Conservation (phyloP, 2,329 filamentous ascomycete species). For the Sarocladium kiliense region DNA sequence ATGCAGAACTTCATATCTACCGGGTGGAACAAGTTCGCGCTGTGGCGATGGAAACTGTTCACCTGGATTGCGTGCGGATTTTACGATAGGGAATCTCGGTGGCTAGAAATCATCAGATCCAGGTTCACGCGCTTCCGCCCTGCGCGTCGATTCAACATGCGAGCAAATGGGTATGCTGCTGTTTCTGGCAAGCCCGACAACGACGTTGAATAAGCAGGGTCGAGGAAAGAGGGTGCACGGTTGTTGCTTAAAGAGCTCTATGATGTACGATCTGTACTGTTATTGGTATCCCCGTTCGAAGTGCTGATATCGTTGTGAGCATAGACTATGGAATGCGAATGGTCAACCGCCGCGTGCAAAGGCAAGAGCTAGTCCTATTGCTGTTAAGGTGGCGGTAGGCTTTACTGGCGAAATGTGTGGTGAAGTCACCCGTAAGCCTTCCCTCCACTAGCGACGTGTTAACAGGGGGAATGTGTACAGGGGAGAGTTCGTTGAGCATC, state of each 20-base stretch:
- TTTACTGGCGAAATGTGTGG: too few relatives aligned
- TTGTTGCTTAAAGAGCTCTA: not conserved
- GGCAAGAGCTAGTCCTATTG: too few relatives aligned
- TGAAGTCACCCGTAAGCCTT: too few relatives aligned
- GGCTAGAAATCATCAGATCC: slow-evolving; percentile 11
- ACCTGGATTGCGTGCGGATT: slow-evolving; percentile 13
- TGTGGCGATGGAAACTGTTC: slow-evolving; percentile 14
- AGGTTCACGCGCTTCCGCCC: slow-evolving; percentile 13
- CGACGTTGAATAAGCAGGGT: slow-evolving; percentile 5
- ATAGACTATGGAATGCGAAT: too few relatives aligned
- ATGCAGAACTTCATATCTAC: slow-evolving; percentile 15
- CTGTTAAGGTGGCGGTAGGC: too few relatives aligned
- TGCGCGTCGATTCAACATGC: slow-evolving; percentile 12
- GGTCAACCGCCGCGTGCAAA: too few relatives aligned
- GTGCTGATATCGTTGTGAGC: too few relatives aligned
- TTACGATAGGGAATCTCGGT: slow-evolving; percentile 10
- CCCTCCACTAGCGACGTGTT: too few relatives aligned
- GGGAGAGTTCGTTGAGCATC: too few relatives aligned
- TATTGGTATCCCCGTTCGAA: too few relatives aligned
- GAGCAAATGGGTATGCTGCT: slow-evolving; percentile 12
- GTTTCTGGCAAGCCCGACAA: slow-evolving; percentile 8
- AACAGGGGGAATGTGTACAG: too few relatives aligned
- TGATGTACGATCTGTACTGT: not conserved
- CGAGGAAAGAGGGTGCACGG: not conserved
- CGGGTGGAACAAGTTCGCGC: slow-evolving; percentile 5